Conservation (phyloP, 2,329 filamentous ascomycete species). For the Rhinocladiella mackenziei region DNA sequence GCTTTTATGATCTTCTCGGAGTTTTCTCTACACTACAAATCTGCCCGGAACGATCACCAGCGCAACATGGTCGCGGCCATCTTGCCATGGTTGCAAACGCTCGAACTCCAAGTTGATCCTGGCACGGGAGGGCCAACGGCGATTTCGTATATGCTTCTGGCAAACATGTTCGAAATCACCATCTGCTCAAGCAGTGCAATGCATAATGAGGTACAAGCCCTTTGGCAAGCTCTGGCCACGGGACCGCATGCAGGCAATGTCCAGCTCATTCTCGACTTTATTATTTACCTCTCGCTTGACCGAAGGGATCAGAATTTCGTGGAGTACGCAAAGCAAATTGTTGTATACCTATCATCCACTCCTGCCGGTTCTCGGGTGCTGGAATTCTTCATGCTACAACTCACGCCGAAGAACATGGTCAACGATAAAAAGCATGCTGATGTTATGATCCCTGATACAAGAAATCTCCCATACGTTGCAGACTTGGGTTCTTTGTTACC, state of each 20-base stretch:
- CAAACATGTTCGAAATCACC: slow-evolving; percentile 93
- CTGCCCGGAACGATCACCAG: slow-evolving; percentile 74
- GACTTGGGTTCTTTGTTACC: slow-evolving; percentile 76
- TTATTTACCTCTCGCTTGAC: slow-evolving; percentile 89
- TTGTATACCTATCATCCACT: slow-evolving; percentile 89
- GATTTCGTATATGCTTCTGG: slow-evolving; percentile 87
- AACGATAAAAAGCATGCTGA: slow-evolving; percentile 75
- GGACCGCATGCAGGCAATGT: slow-evolving; percentile 92
- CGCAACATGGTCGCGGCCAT: slow-evolving; percentile 92
- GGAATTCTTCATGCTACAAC: slow-evolving; percentile 86
- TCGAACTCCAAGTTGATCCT: slow-evolving; percentile 86
- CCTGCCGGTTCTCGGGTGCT: slow-evolving; percentile 84
- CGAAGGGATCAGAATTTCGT: slow-evolving; percentile 97
- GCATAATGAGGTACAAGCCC: slow-evolving; percentile 93
- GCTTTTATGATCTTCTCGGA: slow-evolving; percentile 95
- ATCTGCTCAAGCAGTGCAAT: slow-evolving; percentile 83
- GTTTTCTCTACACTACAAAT: slow-evolving; percentile 89
- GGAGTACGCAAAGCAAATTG: slow-evolving; percentile 95
- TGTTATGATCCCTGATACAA: slow-evolving; percentile 57
- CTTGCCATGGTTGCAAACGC: slow-evolving; percentile 90
- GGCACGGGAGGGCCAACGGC: slow-evolving; percentile 79
- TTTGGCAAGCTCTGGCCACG: slow-evolving; percentile 94
- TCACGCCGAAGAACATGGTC: slow-evolving; percentile 95
- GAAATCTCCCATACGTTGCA: slow-evolving; percentile 79
- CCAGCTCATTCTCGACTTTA: slow-evolving; percentile 89